phyloP scores from a whole-genome alignment of 2,329 filamentous ascomycete species.

The Neonectria punicea region DNA sequence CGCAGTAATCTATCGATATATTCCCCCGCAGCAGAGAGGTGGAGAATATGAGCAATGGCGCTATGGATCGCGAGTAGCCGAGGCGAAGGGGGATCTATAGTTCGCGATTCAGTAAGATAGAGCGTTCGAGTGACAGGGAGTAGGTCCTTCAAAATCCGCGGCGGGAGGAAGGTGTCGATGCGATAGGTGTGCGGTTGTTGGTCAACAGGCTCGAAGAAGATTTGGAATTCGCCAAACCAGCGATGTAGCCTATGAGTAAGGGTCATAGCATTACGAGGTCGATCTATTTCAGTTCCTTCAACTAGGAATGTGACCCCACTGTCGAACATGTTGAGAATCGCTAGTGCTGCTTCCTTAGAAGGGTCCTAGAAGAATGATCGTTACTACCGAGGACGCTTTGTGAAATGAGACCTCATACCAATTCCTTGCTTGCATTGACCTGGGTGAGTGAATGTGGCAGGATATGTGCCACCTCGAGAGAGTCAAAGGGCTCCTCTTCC shows the following conservation, averaged over 20 bases:
- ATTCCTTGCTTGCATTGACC: not conserved
- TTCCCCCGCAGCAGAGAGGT: conserved; percentile 7
- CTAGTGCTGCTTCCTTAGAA: conserved; percentile 47
- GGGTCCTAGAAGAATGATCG: conserved; percentile 18
- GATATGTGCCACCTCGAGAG: conserved; percentile 24
- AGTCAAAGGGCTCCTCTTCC: not conserved
- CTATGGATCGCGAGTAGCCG: conserved; percentile 10
- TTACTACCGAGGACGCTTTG: not conserved
- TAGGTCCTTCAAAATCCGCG: not conserved
- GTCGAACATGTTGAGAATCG: conserved; percentile 56
- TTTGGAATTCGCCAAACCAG: conserved; percentile 33
- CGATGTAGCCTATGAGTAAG: conserved; percentile 30
- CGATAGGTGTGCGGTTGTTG: conserved; percentile 44
- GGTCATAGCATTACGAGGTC: conserved; percentile 49
- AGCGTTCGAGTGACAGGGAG: conserved; percentile 14
- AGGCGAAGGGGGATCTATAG: not conserved
- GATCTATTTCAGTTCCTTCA: conserved; percentile 52
- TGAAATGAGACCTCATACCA: not conserved
- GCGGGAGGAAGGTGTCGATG: conserved; percentile 31
- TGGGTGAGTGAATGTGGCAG: conserved; percentile 19
- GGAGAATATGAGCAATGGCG: conserved; percentile 5
- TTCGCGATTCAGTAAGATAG: not conserved
- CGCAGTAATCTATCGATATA: conserved; percentile 4
- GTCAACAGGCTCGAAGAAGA: conserved; percentile 34
- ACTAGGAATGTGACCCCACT: conserved; percentile 48